Percentiles rank a stretch among this genome's conserved stretches.
Conservation (phyloP, 2,329 filamentous ascomycete genomes). For the Fusarium austroafricanum region DNA sequence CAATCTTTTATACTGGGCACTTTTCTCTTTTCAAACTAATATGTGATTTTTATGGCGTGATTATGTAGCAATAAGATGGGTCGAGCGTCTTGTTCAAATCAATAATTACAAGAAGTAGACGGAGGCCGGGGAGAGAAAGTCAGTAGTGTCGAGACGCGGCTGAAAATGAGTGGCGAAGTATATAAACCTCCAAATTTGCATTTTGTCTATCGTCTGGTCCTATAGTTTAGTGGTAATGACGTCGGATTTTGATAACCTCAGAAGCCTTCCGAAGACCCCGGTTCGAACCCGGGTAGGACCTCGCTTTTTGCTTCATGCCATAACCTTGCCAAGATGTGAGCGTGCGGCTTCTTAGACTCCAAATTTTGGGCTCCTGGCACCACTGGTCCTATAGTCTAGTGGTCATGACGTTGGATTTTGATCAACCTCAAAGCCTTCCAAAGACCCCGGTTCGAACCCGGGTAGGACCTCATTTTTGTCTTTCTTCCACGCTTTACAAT, state of each 20-base stretch:
- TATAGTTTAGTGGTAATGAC: conserved; percentile 37
- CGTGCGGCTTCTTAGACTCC: background rate
- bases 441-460: conserved; percentile 33
- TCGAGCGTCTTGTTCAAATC: too few species aligned
- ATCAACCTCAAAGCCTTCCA: conserved; percentile 13
- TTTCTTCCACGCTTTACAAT: too few species aligned
- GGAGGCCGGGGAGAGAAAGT: too few species aligned
- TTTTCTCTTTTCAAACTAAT: accelerated
- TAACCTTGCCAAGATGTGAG: accelerated
- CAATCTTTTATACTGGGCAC: background rate
- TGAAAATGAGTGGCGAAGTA: accelerated
- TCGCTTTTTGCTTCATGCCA: background rate
- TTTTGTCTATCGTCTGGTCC: background rate
- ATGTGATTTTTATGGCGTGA: background rate
- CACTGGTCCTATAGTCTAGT: conserved; percentile 30
- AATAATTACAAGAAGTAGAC: too few species aligned
- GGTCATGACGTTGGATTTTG: conserved; percentile 35
- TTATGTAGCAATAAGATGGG: too few species aligned
- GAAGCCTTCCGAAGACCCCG: conserved; percentile 32
- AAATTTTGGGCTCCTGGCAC: background rate
- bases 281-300: conserved; percentile 35
- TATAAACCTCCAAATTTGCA: background rate
- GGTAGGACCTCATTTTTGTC: conserved; percentile 29
- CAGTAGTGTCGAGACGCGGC: too few species aligned
- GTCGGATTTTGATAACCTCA: conserved; percentile 27